Conservation (phyloP, 2,329 filamentous ascomycete genomes). For the Trichoderma atrobrunneum region DNA sequence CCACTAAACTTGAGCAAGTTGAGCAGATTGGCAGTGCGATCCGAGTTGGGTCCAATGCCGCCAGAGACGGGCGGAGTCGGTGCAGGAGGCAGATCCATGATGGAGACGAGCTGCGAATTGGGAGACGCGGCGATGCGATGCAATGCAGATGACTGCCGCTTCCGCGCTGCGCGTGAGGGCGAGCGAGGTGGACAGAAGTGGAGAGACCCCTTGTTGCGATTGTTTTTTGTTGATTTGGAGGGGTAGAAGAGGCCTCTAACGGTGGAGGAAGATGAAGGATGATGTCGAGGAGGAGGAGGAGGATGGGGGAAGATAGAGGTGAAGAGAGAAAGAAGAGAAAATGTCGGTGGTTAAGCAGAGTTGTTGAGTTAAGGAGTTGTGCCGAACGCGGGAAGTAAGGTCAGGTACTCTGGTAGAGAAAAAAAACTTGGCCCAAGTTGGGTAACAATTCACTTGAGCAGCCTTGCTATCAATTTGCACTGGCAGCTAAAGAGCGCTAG, state of each 20-base stretch:
- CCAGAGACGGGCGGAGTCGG: constrained; percentile 47
- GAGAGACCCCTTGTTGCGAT: background rate
- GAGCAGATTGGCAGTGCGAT: constrained; percentile 55
- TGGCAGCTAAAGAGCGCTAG: background rate
- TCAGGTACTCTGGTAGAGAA: background rate
- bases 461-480: background rate
- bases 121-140: constrained; percentile 18
- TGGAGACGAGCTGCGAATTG: constrained; percentile 16
- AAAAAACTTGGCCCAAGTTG: constrained; percentile 7
- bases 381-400: background rate
- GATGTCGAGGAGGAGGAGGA: background rate
- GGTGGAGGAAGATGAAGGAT: background rate
- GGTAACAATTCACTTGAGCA: constrained; percentile 11
- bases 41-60: constrained; percentile 39
- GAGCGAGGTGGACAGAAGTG: background rate
- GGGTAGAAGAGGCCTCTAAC: background rate
- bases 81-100: constrained; percentile 49
- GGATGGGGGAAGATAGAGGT: background rate
- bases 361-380: background rate
- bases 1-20: constrained; percentile 61
- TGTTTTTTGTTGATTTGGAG: background rate
- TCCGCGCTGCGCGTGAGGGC: constrained; percentile 7
- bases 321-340: background rate
- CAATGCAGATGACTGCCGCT: constrained; percentile 20
- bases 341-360: background rate